Base-by-base conservation (phyloP, 768 basidiomycete species). In the Coprinopsis cinerea region DNA sequence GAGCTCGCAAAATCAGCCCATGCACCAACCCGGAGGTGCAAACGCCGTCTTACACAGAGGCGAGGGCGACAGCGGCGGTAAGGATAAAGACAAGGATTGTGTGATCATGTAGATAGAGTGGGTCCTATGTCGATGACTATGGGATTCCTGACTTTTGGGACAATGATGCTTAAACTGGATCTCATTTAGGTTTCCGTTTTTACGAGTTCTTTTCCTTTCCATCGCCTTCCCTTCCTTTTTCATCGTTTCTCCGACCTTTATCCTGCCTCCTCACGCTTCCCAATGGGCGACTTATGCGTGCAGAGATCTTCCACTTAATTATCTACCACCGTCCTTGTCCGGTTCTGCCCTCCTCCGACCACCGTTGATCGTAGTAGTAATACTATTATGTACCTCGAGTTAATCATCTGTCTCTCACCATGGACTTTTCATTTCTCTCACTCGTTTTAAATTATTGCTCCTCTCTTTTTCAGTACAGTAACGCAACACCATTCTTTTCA, bases 71-170 rank as follows among this genome's bases (percentile, higher is more conserved):
- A 66, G 65, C 50, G 73, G 68, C 44, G 81, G 83, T 62, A 73
- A 70, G 22, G 71, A 69, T 48, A 84, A 84, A 66, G 82, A 82
- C 62, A 89, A 88, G 67, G 90, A 92, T 44, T 94, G 92, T 61
- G 68, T 89, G 42, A 83, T 94, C 62, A 92, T 92, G 91, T 94
- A 75, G 59, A 44, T 27, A 4, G 39, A 7, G 15, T n/a, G 28
- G 5, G 26, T 39, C 11, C 7, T 6, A 39, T 13, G 37, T 14
- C 37, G 9, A 34, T 34, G 9, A 9, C n/a, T 9, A 34, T 39
- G 10, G 37, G 11, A 10, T 39, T 7, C 37, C 37, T 39, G 9
- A 9, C 7, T 10, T 39, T 39, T 39, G 6, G 13, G 13, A 39
- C 11, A 20, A 18, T 23, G 18, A 24, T n/a, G 30, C 30, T 34